Conservation (phyloP, 2,329 filamentous ascomycete species). For the Mariannaea sp. region DNA sequence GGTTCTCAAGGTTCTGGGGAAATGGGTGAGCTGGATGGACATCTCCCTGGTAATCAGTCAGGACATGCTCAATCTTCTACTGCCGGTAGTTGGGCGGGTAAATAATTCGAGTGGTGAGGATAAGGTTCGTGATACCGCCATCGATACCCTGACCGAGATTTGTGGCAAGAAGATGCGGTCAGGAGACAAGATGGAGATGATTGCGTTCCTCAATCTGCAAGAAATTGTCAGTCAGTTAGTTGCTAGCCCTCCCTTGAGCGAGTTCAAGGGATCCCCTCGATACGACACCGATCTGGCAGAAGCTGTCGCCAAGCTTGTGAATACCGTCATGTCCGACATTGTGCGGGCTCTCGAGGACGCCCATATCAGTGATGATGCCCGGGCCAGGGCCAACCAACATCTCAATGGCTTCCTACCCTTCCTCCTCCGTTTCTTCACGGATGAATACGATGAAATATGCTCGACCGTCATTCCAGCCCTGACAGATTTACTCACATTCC, state of each 20-base stretch:
- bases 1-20: conserved; percentile 88
- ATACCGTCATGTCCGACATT: conserved; percentile 84
- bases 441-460: conserved; percentile 98
- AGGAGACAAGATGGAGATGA: conserved; percentile 91
- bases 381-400: conserved; percentile 77
- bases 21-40: conserved; percentile 99
- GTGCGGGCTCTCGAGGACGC: conserved; percentile 80
- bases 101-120: conserved; percentile 68
- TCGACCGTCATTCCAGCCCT: conserved; percentile 93
- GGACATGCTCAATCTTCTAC: conserved; percentile 80
- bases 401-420: conserved; percentile 84
- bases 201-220: conserved; percentile 84
- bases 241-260: conserved; percentile 77
- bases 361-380: conserved; percentile 64
- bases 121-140: conserved; percentile 84
- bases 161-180: conserved; percentile 98
- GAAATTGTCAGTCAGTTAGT: conserved; percentile 87
- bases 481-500: conserved; percentile 87
- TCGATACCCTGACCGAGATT: conserved; percentile 94
- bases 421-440: conserved; percentile 90
- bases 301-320: conserved; percentile 92
- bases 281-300: conserved; percentile 97
- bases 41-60: conserved; percentile 92
- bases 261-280: conserved; percentile 77
- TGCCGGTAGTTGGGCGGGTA: conserved; percentile 83